These are phyloP conservation scores for Entrophospora sp. DNA, from an alignment of 192 early-diverging fungal genomes.

Conservation along the genomic window DNA sequence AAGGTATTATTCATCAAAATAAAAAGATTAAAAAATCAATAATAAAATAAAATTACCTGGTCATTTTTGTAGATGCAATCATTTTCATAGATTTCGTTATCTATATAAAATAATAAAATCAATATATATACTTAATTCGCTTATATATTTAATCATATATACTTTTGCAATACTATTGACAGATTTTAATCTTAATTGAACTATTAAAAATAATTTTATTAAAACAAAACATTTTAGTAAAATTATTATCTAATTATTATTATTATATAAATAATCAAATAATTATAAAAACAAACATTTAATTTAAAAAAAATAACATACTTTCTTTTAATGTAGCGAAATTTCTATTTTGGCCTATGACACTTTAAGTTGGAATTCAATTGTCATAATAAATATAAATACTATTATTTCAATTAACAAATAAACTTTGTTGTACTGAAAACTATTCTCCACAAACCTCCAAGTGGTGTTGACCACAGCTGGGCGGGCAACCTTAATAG, in stretches of 20 bases:
- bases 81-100: constrained; percentile 99
- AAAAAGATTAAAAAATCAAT: neutral
- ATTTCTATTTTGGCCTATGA: constrained; percentile 69
- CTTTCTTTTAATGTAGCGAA: constrained; percentile 93
- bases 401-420: too few species aligned
- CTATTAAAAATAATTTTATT: constrained; percentile 29
- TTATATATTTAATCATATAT: too few species aligned
- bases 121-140: neutral
- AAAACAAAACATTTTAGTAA: too few species aligned
- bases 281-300: too few species aligned
- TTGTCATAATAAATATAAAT: too few species aligned
- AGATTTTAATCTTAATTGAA: constrained; percentile 91
- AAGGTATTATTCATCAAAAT: neutral
- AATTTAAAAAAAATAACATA: constrained; percentile 30
- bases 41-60: constrained; percentile 45
- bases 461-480: constrained; percentile 6
- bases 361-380: too few species aligned
- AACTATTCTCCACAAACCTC: neutral
- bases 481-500: neutral
- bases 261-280: too few species aligned
- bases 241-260: too few species aligned
- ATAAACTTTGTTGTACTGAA: too few species aligned
- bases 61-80: constrained; percentile 99
- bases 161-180: constrained; percentile 92
- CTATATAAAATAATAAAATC: constrained; percentile 18